phyloP scores from a whole-genome alignment of 78 protist species.

The Monosiga brevicollis region DNA sequence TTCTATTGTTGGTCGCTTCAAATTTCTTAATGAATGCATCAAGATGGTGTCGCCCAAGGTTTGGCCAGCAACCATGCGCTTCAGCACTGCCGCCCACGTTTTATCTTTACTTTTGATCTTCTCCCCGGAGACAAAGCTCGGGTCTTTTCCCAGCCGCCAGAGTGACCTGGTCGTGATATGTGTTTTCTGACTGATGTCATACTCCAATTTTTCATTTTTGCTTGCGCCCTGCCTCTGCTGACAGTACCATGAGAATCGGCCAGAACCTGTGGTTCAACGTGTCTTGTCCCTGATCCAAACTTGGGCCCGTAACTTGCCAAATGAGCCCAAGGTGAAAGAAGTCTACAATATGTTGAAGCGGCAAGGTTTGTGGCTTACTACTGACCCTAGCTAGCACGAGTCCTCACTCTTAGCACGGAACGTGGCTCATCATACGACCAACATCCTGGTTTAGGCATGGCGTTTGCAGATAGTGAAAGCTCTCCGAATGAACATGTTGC shows the following conservation, averaged over 20 bases:
- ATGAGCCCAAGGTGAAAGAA: conserved; percentile 11
- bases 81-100: background rate
- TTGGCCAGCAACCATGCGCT: background rate
- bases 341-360: conserved; percentile 20
- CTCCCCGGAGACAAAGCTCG: too few relatives aligned
- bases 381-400: background rate
- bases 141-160: too few relatives aligned
- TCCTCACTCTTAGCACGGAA: background rate
- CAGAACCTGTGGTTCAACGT: background rate
- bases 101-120: background rate
- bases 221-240: background rate
- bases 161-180: too few relatives aligned
- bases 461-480: background rate
- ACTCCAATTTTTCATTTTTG: background rate
- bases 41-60: conserved; percentile 20
- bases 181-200: too few relatives aligned
- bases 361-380: background rate
- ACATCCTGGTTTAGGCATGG: background rate
- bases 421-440: background rate
- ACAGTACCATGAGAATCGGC: background rate
- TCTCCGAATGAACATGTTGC: background rate
- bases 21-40: conserved; percentile 29
- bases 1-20: conserved; percentile 3
- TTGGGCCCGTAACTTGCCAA: conserved; percentile 1
- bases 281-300: conserved; percentile 6